Conservation (phyloP, 768 basidiomycete species). For the Paxillus ammoniavirescens region DNA sequence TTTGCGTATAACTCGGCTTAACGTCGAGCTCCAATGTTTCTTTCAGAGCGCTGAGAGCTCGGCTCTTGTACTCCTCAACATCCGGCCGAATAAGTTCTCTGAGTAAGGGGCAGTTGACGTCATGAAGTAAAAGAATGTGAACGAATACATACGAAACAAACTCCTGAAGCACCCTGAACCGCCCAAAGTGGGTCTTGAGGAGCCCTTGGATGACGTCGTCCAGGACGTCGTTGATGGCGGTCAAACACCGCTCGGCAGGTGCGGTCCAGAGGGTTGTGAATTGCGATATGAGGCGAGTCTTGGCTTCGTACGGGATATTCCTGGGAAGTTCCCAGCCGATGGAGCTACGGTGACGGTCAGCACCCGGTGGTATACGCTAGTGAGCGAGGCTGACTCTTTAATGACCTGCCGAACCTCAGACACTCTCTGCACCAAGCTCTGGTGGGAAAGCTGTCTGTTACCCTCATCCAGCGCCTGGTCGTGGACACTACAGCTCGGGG, state of each 20-base stretch:
- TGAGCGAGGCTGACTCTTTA: slow-evolving; percentile 26
- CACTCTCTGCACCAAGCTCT: slow-evolving; percentile 42
- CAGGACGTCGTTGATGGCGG: slow-evolving; percentile 30
- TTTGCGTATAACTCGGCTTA: slow-evolving; percentile 39
- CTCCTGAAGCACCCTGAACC: slow-evolving; percentile 35
- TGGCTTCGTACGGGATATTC: slow-evolving; percentile 41
- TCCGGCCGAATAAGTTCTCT: slow-evolving; percentile 30
- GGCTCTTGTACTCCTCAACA: slow-evolving; percentile 26
- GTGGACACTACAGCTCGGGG: slow-evolving; percentile 10
- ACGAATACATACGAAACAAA: slow-evolving; percentile 34
- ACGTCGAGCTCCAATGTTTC: slow-evolving; percentile 39
- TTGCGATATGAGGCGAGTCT: slow-evolving; percentile 32
- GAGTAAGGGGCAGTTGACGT: background rate
- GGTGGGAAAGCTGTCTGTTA: slow-evolving; percentile 32
- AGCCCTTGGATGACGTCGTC: slow-evolving; percentile 26
- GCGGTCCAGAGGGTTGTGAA: slow-evolving; percentile 36
- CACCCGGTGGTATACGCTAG: background rate
- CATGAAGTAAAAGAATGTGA: background rate
- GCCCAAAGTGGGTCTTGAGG: slow-evolving; percentile 37
- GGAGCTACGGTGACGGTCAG: slow-evolving; percentile 25
- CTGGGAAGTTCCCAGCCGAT: slow-evolving; percentile 43
- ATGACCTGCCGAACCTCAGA: slow-evolving; percentile 38
- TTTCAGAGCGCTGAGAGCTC: slow-evolving; percentile 26
- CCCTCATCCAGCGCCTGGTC: slow-evolving; percentile 36
- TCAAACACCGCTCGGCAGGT: slow-evolving; percentile 36